Base-by-base conservation (phyloP, 176 grass and related monocot species). In the Oryza nivara region DNA sequence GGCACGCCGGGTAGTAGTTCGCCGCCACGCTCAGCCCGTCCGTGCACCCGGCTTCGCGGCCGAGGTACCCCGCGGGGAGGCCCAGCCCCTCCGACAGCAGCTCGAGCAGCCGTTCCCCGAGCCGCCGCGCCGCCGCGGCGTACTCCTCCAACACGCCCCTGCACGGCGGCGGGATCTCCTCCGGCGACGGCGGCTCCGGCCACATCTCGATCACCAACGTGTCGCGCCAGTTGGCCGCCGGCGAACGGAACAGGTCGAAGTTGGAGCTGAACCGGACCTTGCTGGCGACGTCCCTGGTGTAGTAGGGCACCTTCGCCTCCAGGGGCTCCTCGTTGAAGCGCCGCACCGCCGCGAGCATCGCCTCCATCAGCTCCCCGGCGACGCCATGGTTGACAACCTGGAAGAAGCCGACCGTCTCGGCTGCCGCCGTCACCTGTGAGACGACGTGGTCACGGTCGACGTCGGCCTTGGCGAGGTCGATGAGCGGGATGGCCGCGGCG, bases 1-100 rank as follows among this genome's bases (percentile, higher is more conserved):
- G 90, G 68, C 87, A 92, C 40, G 81, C 74, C n/a, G 85, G 90
- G 65, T 92, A 92, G 79, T 90, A 92, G 78, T 95, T 90, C 35
- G 20, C 36, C 8, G 41, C 38, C 25, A 92, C 12, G 49, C 2
- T 28, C 1, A 70, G 7, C 22, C 81, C 82, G 38, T 81, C 68
- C 6, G 77, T 35, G 61, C 92, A 89, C 6, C 87, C 78, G 36
- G 82, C 82, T 4, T 81, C 78, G 35, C 14, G 32, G 64, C 58
- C 64, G n/a, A 94, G 51, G 74, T 86, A 28, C 1, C 35, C 49
- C 12, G 2, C 20, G 1, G 26, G 35, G 2, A 92, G 74, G 7
- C 85, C 87, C 11, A 95, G 70, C 6, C 78, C 92, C 73, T 88
- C 87, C 2, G 90, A 94, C 13, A 90, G 78, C 23, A 94, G 76